These are phyloP conservation scores for Penicillium desertorum DNA, from an alignment of 495 filamentous ascomycete species.

Conservation along the genomic window DNA sequence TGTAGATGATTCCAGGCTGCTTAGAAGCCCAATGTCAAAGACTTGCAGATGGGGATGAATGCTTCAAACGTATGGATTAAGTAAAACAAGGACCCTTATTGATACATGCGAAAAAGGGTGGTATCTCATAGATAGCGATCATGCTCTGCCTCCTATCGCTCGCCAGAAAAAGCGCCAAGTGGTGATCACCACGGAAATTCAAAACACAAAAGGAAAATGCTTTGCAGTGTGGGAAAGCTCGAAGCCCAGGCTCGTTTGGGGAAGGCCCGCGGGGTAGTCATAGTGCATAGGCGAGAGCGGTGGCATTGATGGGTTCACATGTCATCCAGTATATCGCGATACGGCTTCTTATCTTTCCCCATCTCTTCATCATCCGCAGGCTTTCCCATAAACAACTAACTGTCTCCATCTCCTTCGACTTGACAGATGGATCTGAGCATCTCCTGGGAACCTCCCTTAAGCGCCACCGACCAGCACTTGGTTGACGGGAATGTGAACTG, in stretches of 20 bases:
- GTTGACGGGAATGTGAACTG: conserved; percentile 82
- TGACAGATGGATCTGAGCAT: not conserved
- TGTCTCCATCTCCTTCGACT: not conserved
- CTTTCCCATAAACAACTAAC: not conserved
- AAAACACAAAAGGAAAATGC: conserved; percentile 7
- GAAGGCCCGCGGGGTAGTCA: not conserved
- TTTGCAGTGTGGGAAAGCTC: not conserved
- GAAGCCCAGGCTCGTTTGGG: not conserved
- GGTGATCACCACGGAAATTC: conserved; percentile 9
- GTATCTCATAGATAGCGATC: conserved; percentile 32
- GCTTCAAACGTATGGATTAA: conserved; percentile 24
- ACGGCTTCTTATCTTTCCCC: not conserved
- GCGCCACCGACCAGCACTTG: conserved; percentile 75
- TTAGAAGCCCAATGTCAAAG: not conserved
- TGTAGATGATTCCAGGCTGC: not conserved
- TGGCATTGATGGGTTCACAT: not conserved
- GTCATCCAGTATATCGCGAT: not conserved
- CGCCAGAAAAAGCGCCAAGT: conserved; percentile 22
- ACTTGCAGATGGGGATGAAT: not conserved
- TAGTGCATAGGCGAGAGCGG: not conserved
- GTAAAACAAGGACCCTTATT: conserved; percentile 24
- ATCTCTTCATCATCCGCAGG: not conserved
- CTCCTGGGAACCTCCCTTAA: conserved; percentile 32
- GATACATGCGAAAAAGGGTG: conserved; percentile 31
- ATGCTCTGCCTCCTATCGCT: conserved; percentile 24